Conservation (phyloP, 78 protist species). For the Dictyostelium brefeldianum region DNA sequence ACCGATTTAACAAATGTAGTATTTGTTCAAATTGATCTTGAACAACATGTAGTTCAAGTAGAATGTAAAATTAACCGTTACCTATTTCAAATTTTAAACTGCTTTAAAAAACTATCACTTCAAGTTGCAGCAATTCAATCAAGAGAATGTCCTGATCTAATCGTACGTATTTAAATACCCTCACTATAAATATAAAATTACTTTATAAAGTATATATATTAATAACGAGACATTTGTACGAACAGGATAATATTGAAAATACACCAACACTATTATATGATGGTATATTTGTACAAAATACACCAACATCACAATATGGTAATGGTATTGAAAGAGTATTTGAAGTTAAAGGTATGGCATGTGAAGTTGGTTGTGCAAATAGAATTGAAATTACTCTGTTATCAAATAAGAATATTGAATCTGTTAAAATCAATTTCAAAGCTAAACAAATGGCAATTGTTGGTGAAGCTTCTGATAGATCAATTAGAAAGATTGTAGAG, state of each 20-base stretch:
- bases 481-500: conserved; percentile 7
- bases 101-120: conserved; percentile 14
- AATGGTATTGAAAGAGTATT: conserved; percentile 8
- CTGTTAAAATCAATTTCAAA: conserved; percentile 23
- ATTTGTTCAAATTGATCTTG: neutral
- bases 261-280: neutral
- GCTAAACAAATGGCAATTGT: neutral
- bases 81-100: conserved; percentile 25
- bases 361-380: conserved; percentile 68
- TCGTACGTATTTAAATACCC: neutral
- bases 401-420: neutral
- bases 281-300: too few relatives aligned
- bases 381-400: conserved; percentile 31
- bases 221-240: conserved; percentile 7
- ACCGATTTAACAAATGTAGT: neutral
- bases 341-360: conserved; percentile 55
- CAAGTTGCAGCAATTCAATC: conserved; percentile 51
- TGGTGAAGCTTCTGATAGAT: conserved; percentile 13
- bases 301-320: neutral
- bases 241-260: neutral
- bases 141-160: conserved; percentile 57
- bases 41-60: conserved; percentile 7
- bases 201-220: neutral
- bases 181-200: neutral
- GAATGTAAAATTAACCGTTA: conserved; percentile 11